Conservation (phyloP, 768 basidiomycete species). For the Artomyces pyxidatus region DNA sequence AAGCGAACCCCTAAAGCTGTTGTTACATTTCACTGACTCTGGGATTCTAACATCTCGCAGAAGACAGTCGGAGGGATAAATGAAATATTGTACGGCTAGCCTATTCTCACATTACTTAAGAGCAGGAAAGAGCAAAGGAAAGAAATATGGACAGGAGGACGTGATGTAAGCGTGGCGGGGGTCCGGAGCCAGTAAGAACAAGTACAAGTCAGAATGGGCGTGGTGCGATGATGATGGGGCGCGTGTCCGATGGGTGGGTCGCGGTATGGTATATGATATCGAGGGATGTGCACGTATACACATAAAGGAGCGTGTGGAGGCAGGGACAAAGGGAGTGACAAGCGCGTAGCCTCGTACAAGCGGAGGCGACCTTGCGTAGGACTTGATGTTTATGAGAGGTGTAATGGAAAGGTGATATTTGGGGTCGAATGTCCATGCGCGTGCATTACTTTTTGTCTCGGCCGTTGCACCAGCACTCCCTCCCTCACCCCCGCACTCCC, state of each 20-base stretch:
- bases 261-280: not conserved
- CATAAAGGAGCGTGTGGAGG: not conserved
- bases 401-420: not conserved
- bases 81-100: slow-evolving; percentile 1
- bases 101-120: slow-evolving; percentile 1
- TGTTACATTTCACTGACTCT: too few species aligned
- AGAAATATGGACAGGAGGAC: not conserved
- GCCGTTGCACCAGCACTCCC: not conserved
- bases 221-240: not conserved
- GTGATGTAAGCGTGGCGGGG: not conserved
- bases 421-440: not conserved
- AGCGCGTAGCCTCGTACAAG: not conserved
- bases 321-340: not conserved
- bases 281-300: not conserved
- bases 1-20: not conserved
- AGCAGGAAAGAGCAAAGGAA: not conserved
- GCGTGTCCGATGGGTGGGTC: not conserved
- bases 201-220: not conserved
- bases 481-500: not conserved
- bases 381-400: not conserved
- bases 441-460: not conserved
- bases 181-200: not conserved
- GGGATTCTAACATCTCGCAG: not conserved
- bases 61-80: not conserved
- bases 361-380: not conserved